Percentiles rank a stretch among this genome's conserved stretches.
Conservation (phyloP, 177 flowering plant species). For the Vitis hybrid region DNA sequence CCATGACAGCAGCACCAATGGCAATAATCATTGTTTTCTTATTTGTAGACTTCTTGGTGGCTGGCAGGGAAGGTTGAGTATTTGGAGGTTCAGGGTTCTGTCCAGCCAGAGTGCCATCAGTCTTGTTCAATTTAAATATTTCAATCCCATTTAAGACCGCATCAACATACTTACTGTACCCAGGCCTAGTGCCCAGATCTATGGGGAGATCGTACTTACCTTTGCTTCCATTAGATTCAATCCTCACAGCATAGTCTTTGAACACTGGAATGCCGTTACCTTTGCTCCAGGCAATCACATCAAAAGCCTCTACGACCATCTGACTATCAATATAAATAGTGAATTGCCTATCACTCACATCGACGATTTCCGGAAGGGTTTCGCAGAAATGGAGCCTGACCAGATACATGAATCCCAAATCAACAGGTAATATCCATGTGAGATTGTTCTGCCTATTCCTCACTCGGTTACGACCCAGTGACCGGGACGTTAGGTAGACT, state of each 20-base stretch:
- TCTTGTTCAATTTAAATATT: conserved; percentile 28
- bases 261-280: conserved; percentile 19
- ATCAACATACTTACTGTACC: not conserved
- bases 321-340: conserved; percentile 15
- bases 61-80: not conserved
- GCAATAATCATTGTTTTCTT: not conserved
- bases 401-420: conserved; percentile 22
- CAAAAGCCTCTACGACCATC: conserved; percentile 8
- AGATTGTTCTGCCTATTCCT: conserved; percentile 14
- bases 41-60: too few species aligned
- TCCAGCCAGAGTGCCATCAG: conserved; percentile 22
- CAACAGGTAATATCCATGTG: conserved; percentile 23
- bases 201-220: conserved; percentile 15
- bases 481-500: conserved; percentile 13
- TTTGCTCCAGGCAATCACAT: conserved; percentile 22
- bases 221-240: not conserved
- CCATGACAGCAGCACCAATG: too few species aligned
- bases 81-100: conserved; percentile 15
- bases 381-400: conserved; percentile 34
- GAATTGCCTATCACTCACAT: conserved; percentile 3
- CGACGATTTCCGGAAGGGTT: not conserved
- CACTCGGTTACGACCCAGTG: conserved; percentile 1
- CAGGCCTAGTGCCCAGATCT: conserved; percentile 13
- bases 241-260: conserved; percentile 20
- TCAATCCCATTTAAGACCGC: conserved; percentile 37